These are phyloP conservation scores for Boletales sp. DNA, from an alignment of 768 basidiomycete species.

Conservation along the genomic window DNA sequence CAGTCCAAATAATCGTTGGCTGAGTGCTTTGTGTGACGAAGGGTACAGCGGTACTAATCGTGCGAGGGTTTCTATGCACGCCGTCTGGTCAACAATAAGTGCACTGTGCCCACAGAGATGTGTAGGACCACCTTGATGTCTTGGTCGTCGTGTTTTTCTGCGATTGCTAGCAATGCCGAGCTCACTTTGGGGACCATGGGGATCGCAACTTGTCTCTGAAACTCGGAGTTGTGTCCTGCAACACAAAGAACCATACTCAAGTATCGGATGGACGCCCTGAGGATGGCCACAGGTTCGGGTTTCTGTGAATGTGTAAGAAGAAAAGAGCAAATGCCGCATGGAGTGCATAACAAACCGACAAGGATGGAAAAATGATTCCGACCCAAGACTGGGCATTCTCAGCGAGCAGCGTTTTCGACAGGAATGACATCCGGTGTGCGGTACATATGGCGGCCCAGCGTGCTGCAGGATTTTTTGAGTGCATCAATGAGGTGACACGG, in stretches of 20 bases:
- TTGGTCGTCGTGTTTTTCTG: constrained; percentile 46
- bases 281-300: constrained; percentile 57
- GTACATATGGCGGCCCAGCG: constrained; percentile 80
- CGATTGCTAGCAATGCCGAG: constrained; percentile 50
- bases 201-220: constrained; percentile 71
- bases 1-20: constrained; percentile 48
- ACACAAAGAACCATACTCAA: constrained; percentile 57
- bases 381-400: constrained; percentile 76
- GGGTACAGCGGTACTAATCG: constrained; percentile 65
- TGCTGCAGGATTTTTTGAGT: constrained; percentile 71
- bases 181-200: constrained; percentile 76
- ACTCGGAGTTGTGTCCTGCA: constrained; percentile 64
- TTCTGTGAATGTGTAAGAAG: constrained; percentile 43
- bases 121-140: constrained; percentile 50
- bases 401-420: constrained; percentile 58
- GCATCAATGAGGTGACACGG: constrained; percentile 70
- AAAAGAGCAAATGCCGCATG: constrained; percentile 10
- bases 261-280: constrained; percentile 66
- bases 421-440: constrained; percentile 59
- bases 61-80: constrained; percentile 45
- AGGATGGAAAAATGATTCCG: constrained; percentile 54
- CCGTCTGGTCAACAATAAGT: constrained; percentile 36
- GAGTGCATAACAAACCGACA: constrained; percentile 56
- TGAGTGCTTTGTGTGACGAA: constrained; percentile 56
- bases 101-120: neutral